Base-by-base conservation (phyloP, 148 eudicot genomes). In the Spergularia marina region DNA sequence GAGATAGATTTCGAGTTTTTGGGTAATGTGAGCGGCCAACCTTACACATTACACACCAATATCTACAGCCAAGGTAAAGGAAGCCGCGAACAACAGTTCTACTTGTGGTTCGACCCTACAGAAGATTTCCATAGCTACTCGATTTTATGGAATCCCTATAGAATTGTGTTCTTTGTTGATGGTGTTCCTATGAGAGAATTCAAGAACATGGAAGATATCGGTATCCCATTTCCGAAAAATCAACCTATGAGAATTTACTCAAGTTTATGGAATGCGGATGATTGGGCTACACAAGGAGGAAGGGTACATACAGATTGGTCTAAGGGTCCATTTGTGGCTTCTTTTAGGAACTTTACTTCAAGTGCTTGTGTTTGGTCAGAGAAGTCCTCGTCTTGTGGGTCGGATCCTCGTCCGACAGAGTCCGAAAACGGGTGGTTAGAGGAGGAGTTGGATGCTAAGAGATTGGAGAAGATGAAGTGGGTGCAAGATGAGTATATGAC, bases 271-370 rank as follows among this genome's bases (percentile, higher is more conserved):
- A 84, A 84, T 53, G 87, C 87, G 0, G 87, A 84, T 54, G 85
- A 82, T 59, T 84, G 87, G 87, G 87, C 87, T 12, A 84, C 87
- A 1, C 83, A 84, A 79, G 87, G 87, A 3, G 87, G 87, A 0
- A 77, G 67, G 14, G 83, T 84, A 0, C 76, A 79, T 34, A 76
- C 87, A 2, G 83, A 84, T 34, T 84, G 87, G 87, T 66, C 74
- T 16, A 25, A 73, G n/a, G 87, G 85, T 11, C 87, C 87, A 14
- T 84, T 84, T 65, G 79, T 84, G 4, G 83, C 84, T 34, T 82
- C 83, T 6, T 84, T 72, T 72, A 79, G 80, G 58, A 74, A 79
- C 51, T 84, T 84, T n/a, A 77, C 44, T 17, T 77, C 83, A 2
- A 44, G 57, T 20, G 76, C 76, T 44, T 84, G 87, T 66, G 78